Evolutionary conservation across 1,139 yeast genomes (phyloP).

Genomic region (Keqinozyma sinolaborantium): DNA sequence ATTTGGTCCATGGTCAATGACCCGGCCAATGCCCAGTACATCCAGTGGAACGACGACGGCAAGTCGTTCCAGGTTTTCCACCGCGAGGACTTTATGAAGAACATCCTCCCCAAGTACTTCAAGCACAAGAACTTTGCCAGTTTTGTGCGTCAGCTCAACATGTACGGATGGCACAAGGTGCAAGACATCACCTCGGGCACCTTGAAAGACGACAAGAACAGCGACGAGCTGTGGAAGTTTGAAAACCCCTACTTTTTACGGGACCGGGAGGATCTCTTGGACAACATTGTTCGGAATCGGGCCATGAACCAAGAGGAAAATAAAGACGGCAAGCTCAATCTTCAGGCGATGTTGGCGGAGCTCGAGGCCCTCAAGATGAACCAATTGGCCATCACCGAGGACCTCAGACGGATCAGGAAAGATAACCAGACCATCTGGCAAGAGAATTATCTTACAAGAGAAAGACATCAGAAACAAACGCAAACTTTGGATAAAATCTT

Average conservation of each 20-base stretch:
- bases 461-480: slow-evolving; percentile 79
- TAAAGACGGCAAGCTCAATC: slow-evolving; percentile 41
- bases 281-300: slow-evolving; percentile 58
- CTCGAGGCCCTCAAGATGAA: slow-evolving; percentile 72
- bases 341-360: slow-evolving; percentile 61
- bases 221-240: slow-evolving; percentile 63
- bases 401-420: slow-evolving; percentile 72
- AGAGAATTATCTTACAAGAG: slow-evolving; percentile 79
- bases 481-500: slow-evolving; percentile 85
- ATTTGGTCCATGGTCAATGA: slow-evolving; percentile 96
- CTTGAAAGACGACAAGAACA: slow-evolving; percentile 51
- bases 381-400: slow-evolving; percentile 80
- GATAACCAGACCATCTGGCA: slow-evolving; percentile 92
- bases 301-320: slow-evolving; percentile 38
- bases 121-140: slow-evolving; percentile 93
- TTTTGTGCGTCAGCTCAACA: slow-evolving; percentile 90
- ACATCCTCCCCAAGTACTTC: slow-evolving; percentile 83
- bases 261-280: slow-evolving; percentile 69
- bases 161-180: slow-evolving; percentile 98
- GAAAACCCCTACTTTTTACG: slow-evolving; percentile 76
- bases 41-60: slow-evolving; percentile 86
- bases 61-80: slow-evolving; percentile 79
- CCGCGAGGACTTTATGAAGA: slow-evolving; percentile 82
- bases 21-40: slow-evolving; percentile 59
- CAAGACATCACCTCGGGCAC: slow-evolving; percentile 73